Percentiles rank a stretch among this genome's conserved stretches.
These are phyloP conservation scores for Dianthus caryophyllus DNA, from an alignment of 148 eudicot genomes.

Conservation along the genomic window DNA sequence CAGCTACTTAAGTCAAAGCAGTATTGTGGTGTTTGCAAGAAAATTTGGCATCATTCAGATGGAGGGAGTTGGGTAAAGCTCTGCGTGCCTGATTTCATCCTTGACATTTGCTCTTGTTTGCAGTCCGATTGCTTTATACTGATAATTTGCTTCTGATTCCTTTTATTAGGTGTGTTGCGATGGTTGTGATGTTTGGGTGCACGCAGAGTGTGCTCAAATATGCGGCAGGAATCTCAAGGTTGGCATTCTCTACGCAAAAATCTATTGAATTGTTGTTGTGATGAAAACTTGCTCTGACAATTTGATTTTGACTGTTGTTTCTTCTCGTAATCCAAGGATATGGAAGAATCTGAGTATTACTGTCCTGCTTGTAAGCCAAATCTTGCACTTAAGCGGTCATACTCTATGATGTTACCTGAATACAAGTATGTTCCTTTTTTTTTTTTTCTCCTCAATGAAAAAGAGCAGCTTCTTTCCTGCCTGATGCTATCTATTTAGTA, in stretches of 20 bases:
- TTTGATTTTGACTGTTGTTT: not conserved
- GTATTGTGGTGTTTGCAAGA: slow-evolving; percentile 89
- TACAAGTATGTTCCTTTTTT: slow-evolving; percentile 35
- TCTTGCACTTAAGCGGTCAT: slow-evolving; percentile 32
- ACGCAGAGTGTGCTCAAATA: slow-evolving; percentile 78
- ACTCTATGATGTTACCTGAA: slow-evolving; percentile 25
- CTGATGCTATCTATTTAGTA: not conserved
- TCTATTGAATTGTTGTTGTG: slow-evolving; percentile 4
- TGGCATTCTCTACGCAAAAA: slow-evolving; percentile 10
- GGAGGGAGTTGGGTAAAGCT: slow-evolving; percentile 88
- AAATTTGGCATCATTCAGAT: slow-evolving; percentile 91
- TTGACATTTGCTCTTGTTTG: not conserved
- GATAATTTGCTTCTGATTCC: slow-evolving; percentile 2
- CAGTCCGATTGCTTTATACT: not conserved
- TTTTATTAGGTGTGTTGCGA: slow-evolving; percentile 77
- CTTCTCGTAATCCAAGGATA: slow-evolving; percentile 28
- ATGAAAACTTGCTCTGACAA: slow-evolving; percentile 9
- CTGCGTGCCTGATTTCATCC: not conserved
- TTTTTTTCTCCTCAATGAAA: not conserved
- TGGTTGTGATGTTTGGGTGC: slow-evolving; percentile 96
- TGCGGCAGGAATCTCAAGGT: slow-evolving; percentile 71
- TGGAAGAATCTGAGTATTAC: slow-evolving; percentile 61
- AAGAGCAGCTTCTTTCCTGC: not conserved
- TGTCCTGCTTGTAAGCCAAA: slow-evolving; percentile 81
- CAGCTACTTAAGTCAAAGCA: slow-evolving; percentile 82